phyloP scores from a whole-genome alignment of 2,329 filamentous ascomycete genomes.

The Fonsecaea erecta region DNA sequence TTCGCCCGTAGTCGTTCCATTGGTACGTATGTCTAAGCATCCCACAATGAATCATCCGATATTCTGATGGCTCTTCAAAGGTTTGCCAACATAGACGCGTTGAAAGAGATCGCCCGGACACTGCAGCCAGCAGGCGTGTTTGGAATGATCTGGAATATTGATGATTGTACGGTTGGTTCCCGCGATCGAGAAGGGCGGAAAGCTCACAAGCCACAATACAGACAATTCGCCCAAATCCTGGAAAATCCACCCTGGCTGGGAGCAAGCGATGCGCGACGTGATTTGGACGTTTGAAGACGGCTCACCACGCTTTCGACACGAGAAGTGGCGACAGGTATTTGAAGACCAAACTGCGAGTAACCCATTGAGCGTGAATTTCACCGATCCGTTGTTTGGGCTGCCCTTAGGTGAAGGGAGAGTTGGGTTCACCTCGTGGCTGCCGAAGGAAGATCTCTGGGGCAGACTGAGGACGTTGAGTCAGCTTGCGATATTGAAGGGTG shows the following conservation, averaged over 20 bases:
- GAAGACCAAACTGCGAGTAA: conserved; percentile 61
- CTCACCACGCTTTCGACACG: conserved; percentile 67
- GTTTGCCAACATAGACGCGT: conserved; percentile 68
- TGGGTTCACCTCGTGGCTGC: conserved; percentile 63
- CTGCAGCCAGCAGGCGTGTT: conserved; percentile 65
- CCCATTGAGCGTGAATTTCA: conserved; percentile 51
- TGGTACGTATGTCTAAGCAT: conserved; percentile 54
- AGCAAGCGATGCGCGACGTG: conserved; percentile 64
- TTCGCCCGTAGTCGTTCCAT: conserved; percentile 47
- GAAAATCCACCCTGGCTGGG: conserved; percentile 64
- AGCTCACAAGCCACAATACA: conserved; percentile 39
- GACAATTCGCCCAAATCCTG: conserved; percentile 67
- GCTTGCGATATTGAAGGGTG: conserved; percentile 62
- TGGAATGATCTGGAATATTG: conserved; percentile 74
- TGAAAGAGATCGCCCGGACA: conserved; percentile 70
- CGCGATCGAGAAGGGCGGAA: background rate
- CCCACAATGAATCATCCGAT: background rate
- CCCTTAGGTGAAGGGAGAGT: conserved; percentile 64
- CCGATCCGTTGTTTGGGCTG: conserved; percentile 63
- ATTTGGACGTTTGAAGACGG: conserved; percentile 62
- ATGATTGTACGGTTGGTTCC: conserved; percentile 62
- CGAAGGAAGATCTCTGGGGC: conserved; percentile 65
- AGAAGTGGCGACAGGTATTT: conserved; percentile 68
- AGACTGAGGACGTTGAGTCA: conserved; percentile 71
- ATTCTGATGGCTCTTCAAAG: conserved; percentile 45